A percentile compares a stretch with the other conserved stretches of the same genome.
Evolutionary conservation across 1,284 basidiomycete genomes (phyloP).

Genomic region (Ceratobasidium sp.): DNA sequence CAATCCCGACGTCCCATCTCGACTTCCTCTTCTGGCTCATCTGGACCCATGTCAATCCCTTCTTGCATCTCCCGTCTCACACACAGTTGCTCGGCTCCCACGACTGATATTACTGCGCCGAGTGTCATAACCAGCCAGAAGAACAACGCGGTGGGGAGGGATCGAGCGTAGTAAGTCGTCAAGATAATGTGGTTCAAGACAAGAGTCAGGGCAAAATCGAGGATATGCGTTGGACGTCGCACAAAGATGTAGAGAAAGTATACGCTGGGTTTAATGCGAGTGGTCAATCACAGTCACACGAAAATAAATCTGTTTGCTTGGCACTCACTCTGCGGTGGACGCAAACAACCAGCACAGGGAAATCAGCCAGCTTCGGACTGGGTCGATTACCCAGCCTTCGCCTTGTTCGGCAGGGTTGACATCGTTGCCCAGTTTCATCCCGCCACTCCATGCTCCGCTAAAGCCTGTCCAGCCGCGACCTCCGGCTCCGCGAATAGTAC

Average conservation of each 20-base stretch:
- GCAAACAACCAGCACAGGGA: constrained; percentile 83
- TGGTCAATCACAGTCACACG: background rate
- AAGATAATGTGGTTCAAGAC: constrained; percentile 89
- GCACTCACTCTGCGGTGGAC: constrained; percentile 77
- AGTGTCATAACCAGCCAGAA: constrained; percentile 82
- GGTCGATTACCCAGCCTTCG: constrained; percentile 65
- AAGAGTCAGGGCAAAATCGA: constrained; percentile 93
- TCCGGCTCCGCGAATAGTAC: constrained; percentile 70
- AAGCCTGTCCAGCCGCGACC: constrained; percentile 66
- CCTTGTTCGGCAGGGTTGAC: constrained; percentile 54
- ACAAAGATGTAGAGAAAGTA: constrained; percentile 87
- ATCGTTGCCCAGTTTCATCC: constrained; percentile 66
- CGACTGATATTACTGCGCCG: constrained; percentile 77
- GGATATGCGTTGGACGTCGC: constrained; percentile 88
- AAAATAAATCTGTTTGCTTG: constrained; percentile 22
- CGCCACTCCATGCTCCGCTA: constrained; percentile 77
- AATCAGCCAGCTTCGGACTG: constrained; percentile 85
- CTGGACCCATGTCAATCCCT: constrained; percentile 68
- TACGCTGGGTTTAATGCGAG: constrained; percentile 61
- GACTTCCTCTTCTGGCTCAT: constrained; percentile 50
- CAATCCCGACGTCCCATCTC: constrained; percentile 28
- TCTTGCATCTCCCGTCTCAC: constrained; percentile 92
- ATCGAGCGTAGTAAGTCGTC: constrained; percentile 88
- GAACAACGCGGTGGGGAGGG: constrained; percentile 87
- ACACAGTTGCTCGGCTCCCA: constrained; percentile 89